Base-by-base conservation (phyloP, 768 basidiomycete genomes). In the Leucogyrophana mollusca region DNA sequence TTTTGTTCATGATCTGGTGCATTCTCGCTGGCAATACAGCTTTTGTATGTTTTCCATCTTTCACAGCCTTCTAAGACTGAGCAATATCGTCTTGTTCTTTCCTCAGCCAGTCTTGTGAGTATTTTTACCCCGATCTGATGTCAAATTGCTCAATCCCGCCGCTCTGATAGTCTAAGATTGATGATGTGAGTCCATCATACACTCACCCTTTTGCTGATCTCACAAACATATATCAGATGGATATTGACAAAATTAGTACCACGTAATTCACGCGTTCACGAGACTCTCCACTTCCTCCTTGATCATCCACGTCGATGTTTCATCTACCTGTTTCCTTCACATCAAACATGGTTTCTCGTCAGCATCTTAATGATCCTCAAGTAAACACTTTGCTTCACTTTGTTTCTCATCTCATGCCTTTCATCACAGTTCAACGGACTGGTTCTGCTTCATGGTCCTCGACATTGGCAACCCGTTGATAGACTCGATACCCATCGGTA, bases 251-350 rank as follows among this genome's bases (percentile, higher is more conserved):
- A 87, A 60, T 35, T 80, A 4, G 75, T 86, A 17, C 80, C 83
- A 4, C 56, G 56, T 2, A 57, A 64, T 0, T 91, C 90, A 11
- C 78, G 82, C 1, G 57, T 82, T 0, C 69, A 81, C 38, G 91
- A 94, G 66, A 91, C 92, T 0, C 71, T 96, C 1, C 85, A 84
- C 45, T 99, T 98, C 62, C 79, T 99, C 7, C 78, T 99, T 8
- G 93, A 97, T 57, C 95, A 97, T 60, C 95, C 95, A 10, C 82
- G 95, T 9, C 81, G 90, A 51, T 95, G 93, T 65, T 94, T 88
- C 58, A 80, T 92, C 9, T 90, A 93, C 61, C 76, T 95, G 8
- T 95, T 95, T 55, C 93, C 93, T 0, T 84, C 91, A 0, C 90
- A 94, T 57, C 94, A 96, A 60, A 96, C 94, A 3, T 93, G 92